phyloP scores from a whole-genome alignment of 2,329 filamentous ascomycete genomes.

The Fusarium gaditjirri region DNA sequence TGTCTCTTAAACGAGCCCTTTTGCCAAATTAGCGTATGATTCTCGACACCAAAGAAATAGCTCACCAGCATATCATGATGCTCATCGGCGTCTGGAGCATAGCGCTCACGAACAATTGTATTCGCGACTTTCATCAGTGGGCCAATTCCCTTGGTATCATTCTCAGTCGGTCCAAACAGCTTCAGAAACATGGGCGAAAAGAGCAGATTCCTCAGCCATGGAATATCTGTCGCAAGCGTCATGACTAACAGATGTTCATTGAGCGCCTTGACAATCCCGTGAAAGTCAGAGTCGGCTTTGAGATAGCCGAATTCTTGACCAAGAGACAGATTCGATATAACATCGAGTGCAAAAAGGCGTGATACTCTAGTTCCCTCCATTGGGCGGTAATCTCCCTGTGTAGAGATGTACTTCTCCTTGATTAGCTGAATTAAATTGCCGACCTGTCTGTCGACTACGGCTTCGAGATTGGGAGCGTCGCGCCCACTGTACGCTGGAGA shows the following conservation, averaged over 20 bases:
- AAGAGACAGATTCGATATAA: not conserved
- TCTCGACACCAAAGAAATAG: accelerated
- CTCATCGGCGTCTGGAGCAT: not conserved
- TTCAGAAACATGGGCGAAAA: not conserved
- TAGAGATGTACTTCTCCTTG: not conserved
- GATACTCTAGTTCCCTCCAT: not conserved
- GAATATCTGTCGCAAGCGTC: not conserved
- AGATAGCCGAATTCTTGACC: not conserved
- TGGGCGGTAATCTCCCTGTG: not conserved
- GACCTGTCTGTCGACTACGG: not conserved
- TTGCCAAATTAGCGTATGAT: not conserved
- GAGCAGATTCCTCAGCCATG: not conserved
- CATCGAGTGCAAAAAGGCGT: not conserved
- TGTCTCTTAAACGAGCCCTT: not conserved
- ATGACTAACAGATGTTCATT: not conserved
- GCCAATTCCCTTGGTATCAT: not conserved
- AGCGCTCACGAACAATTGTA: not conserved
- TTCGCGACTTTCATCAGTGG: not conserved
- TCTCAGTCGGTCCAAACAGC: not conserved
- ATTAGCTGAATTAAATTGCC: not conserved
- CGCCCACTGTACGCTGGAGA: not conserved
- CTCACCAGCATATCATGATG: not conserved
- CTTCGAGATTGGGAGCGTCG: not conserved
- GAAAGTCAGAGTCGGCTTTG: not conserved
- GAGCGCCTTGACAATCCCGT: not conserved